Percentiles rank a stretch among this genome's conserved stretches.
These are phyloP conservation scores for Boletus rubroflammeus DNA, from an alignment of 768 basidiomycete species.

Conservation along the genomic window DNA sequence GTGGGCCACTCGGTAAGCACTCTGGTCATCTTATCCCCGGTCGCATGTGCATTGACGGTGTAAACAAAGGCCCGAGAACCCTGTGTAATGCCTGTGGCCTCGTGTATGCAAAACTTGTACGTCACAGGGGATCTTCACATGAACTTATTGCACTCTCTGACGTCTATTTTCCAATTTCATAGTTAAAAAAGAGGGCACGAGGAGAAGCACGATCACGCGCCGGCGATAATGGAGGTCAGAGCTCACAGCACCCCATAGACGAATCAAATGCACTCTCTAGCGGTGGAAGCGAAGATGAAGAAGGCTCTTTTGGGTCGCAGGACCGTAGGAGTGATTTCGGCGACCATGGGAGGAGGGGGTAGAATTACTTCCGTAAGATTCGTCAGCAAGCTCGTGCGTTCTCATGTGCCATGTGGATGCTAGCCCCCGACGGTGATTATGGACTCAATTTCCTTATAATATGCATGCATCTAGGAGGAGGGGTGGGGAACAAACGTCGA, in stretches of 20 bases:
- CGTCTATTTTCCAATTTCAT: slow-evolving; percentile 10
- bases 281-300: slow-evolving; percentile 34
- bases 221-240: slow-evolving; percentile 27
- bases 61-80: slow-evolving; percentile 65
- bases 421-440: slow-evolving; percentile 13
- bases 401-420: slow-evolving; percentile 15
- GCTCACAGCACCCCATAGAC: slow-evolving; percentile 28
- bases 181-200: slow-evolving; percentile 35
- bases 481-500: background rate
- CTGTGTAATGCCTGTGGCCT: slow-evolving; percentile 85
- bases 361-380: slow-evolving; percentile 20
- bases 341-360: slow-evolving; percentile 34
- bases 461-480: slow-evolving; percentile 6
- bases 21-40: slow-evolving; percentile 22
- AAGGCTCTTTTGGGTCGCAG: slow-evolving; percentile 34
- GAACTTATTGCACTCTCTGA: slow-evolving; percentile 20
- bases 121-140: slow-evolving; percentile 34
- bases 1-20: slow-evolving; percentile 72
- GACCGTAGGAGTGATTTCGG: slow-evolving; percentile 34
- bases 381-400: slow-evolving; percentile 18
- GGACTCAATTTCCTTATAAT: slow-evolving; percentile 18
- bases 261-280: slow-evolving; percentile 26
- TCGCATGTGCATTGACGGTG: slow-evolving; percentile 24
- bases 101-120: slow-evolving; percentile 81
- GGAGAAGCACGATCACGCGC: slow-evolving; percentile 29